Evolutionary conservation across 208 protist genomes (phyloP), one percentile per base, ranked within the genome.

Genomic region (Herpetomonas muscarum): DNA sequence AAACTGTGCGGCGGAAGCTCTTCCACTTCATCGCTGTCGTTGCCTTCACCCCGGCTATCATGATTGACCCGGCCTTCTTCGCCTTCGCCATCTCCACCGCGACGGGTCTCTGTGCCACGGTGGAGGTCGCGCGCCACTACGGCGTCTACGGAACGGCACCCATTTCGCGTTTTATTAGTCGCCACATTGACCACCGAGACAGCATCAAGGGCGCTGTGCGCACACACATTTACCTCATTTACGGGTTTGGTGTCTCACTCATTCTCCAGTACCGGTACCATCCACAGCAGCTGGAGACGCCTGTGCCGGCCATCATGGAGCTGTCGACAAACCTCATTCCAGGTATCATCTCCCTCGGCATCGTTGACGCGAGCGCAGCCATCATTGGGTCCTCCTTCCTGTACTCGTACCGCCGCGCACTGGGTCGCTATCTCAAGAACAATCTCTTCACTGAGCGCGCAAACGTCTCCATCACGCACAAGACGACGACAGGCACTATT

Each of bases 161-260:
- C 17, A 28, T 96, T 1, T 76, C 76, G 1, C 41, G 26, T 15
- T 93, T 89, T 56, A 59, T 93, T 24, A n/a, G 52, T 0, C 41
- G 64, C 28, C 83, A 92, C 64, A 92, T 93, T 42, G 90, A 96
- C 49, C 55, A 61, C 31, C 83, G 90, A 22, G 90, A 96, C 39
- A 48, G 49, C 42, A 39, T 87, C 26, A 54, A 57, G 3, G 86
- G 90, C 21, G 68, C 87, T 6, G 77, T 93, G 24, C 81, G 90
- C 31, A 92, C 84, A 30, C 90, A 96, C 60, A 88, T 93, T 49
- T 96, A 96, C 61, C 71, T 96, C 15, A 76, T 96, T 13, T 81
- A 85, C 36, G 86, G 86, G 3, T 41, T 93, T 28, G 85, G 79
- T 15, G 47, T 90, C 6, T 73, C 90, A 0, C 67, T 89, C 17